phyloP scores from a whole-genome alignment of 2,329 filamentous ascomycete genomes.

The Chrysosporium keratinophilum region DNA sequence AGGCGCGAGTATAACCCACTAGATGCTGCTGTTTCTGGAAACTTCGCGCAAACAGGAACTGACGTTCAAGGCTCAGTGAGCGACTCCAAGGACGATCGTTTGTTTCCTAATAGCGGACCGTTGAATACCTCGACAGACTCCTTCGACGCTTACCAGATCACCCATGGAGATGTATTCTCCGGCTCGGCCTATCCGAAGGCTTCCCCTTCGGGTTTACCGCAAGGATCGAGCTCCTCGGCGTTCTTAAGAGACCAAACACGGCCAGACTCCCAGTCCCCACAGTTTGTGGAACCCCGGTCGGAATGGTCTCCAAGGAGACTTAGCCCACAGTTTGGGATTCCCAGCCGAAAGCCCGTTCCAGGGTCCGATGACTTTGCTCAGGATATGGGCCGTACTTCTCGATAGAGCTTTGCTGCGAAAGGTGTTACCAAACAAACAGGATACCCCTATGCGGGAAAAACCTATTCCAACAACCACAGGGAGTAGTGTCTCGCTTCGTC shows the following conservation, averaged over 20 bases:
- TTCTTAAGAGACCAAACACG: not conserved
- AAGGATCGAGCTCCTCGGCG: not conserved
- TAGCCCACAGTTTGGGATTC: constrained; percentile 11
- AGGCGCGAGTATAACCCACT: constrained; percentile 45
- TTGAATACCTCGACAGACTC: constrained; percentile 26
- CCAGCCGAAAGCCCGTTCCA: constrained; percentile 14
- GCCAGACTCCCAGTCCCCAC: not conserved
- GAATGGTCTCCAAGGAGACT: constrained; percentile 6
- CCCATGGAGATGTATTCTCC: constrained; percentile 13
- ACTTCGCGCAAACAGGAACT: constrained; percentile 23
- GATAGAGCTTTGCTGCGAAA: not conserved
- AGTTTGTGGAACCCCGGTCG: not conserved
- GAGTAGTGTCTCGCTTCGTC: too few species aligned
- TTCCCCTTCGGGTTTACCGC: not conserved
- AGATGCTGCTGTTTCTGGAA: constrained; percentile 27
- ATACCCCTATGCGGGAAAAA: too few species aligned
- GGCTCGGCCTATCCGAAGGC: not conserved
- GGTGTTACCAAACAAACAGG: not conserved
- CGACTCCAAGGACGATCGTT: constrained; percentile 22
- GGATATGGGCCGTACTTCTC: not conserved
- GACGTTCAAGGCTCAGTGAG: constrained; percentile 30
- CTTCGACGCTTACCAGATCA: constrained; percentile 32
- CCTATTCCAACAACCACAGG: too few species aligned
- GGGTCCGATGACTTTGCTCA: not conserved
- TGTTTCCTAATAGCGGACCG: constrained; percentile 18